phyloP scores from a whole-genome alignment of 352 stramenopile species.

The Pythium utonaiense region DNA sequence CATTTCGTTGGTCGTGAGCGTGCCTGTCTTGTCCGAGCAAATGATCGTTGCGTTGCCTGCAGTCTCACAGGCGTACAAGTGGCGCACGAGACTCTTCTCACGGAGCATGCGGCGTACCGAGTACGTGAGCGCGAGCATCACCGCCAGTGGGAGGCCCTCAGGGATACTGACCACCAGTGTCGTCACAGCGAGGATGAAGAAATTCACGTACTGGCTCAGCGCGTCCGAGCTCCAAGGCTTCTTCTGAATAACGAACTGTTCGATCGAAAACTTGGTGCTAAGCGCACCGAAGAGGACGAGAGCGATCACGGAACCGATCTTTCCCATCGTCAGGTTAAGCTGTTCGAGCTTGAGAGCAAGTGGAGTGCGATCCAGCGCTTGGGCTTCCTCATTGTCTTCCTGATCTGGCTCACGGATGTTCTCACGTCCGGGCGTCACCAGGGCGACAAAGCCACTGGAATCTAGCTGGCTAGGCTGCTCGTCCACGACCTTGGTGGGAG shows the following conservation, averaged over 20 bases:
- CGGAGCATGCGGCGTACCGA: constrained; percentile 94
- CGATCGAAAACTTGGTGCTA: constrained; percentile 42
- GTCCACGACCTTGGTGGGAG: too few relatives aligned
- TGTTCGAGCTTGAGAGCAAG: constrained; percentile 76
- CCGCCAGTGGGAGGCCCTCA: constrained; percentile 86
- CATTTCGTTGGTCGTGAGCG: constrained; percentile 95
- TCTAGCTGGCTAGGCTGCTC: neutral
- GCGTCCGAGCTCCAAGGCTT: constrained; percentile 34
- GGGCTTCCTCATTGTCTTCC: constrained; percentile 11
- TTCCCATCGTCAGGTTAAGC: constrained; percentile 69
- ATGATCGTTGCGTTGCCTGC: constrained; percentile 97
- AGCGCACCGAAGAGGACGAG: constrained; percentile 66
- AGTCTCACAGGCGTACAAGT: constrained; percentile 95
- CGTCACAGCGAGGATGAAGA: constrained; percentile 90
- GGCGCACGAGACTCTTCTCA: constrained; percentile 95
- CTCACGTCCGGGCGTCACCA: constrained; percentile 14
- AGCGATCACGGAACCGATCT: constrained; percentile 52
- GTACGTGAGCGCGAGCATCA: constrained; percentile 88
- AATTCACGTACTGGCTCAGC: constrained; percentile 52
- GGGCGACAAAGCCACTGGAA: constrained; percentile 19
- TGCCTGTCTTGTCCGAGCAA: constrained; percentile 96
- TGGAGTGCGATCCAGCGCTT: constrained; percentile 27
- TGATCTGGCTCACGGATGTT: constrained; percentile 1
- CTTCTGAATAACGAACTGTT: constrained; percentile 53
- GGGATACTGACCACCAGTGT: constrained; percentile 81